phyloP scores from a whole-genome alignment of 352 stramenopile genomes.

The Phytophthora uliginosa region DNA sequence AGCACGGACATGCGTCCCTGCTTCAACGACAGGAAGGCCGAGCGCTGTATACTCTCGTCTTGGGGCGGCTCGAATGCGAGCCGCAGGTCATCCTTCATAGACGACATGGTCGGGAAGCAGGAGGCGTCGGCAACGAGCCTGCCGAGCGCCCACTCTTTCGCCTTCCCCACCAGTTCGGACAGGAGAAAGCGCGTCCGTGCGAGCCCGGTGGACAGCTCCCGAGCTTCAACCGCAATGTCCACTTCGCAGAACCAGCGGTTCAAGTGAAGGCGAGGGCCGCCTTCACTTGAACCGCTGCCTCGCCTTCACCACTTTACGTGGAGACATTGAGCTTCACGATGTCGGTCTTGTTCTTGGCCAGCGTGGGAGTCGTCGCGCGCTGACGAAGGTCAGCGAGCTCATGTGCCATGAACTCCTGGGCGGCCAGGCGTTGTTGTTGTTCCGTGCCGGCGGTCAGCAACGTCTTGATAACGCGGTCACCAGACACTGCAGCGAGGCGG shows the following conservation, averaged over 20 bases:
- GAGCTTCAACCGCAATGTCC: conserved; percentile 23
- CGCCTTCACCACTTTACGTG: conserved; percentile 29
- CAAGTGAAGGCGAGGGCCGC: conserved; percentile 18
- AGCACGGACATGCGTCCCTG: conserved; percentile 25
- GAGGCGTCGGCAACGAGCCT: conserved; percentile 15
- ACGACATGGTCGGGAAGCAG: conserved; percentile 11
- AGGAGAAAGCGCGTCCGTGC: not conserved
- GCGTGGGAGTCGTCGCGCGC: conserved; percentile 15
- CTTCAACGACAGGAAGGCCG: conserved; percentile 19
- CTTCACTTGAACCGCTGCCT: no score
- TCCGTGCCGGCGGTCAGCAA: conserved; percentile 13
- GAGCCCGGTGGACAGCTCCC: not conserved
- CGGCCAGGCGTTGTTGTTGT: not conserved
- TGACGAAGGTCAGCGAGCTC: conserved; percentile 22
- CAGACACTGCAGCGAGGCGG: no score
- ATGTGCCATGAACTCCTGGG: conserved; percentile 17
- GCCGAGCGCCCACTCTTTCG: conserved; percentile 19
- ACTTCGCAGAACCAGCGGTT: conserved; percentile 34
- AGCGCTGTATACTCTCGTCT: conserved; percentile 18
- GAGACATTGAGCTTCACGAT: conserved; percentile 38
- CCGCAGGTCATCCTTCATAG: conserved; percentile 12
- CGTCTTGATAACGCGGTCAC: conserved; percentile 1
- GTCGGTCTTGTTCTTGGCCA: conserved; percentile 23
- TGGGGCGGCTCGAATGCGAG: conserved; percentile 27
- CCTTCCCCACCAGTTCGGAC: not conserved